Conservation (phyloP, 768 basidiomycete species). For the Leucocoprinus leucothites region DNA sequence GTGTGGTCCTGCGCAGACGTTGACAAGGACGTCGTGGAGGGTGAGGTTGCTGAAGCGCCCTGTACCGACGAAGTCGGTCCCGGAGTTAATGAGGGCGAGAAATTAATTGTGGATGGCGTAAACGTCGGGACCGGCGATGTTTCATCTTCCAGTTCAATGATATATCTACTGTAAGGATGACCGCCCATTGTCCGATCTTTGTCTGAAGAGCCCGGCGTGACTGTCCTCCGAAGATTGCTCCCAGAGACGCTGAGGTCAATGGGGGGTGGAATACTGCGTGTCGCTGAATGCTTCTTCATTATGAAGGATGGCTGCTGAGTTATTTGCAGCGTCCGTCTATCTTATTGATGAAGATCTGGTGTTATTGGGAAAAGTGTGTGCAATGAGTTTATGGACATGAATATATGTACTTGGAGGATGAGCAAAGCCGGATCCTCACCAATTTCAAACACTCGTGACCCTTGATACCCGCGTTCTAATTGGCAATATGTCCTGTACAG, state of each 20-base stretch:
- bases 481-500: too few species aligned
- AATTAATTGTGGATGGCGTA: background rate
- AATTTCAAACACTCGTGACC: background rate
- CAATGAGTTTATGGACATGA: background rate
- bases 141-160: background rate
- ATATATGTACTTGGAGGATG: background rate
- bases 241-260: constrained; percentile 9
- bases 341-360: too few species aligned
- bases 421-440: background rate
- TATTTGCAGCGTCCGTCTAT: too few species aligned
- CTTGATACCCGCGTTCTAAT: background rate
- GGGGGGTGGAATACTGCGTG: constrained; percentile 6
- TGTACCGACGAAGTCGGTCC: background rate
- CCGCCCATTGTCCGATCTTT: background rate
- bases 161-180: background rate
- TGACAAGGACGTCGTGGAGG: background rate
- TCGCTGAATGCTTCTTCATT: constrained; percentile 11
- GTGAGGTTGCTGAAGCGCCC: background rate
- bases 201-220: background rate
- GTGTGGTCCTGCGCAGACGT: background rate
- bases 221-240: background rate
- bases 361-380: background rate
- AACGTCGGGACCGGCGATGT: background rate
- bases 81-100: background rate
- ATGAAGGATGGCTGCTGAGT: background rate